Base-by-base conservation (phyloP, 2,329 filamentous ascomycete genomes). In the Pezicula carpinea region DNA sequence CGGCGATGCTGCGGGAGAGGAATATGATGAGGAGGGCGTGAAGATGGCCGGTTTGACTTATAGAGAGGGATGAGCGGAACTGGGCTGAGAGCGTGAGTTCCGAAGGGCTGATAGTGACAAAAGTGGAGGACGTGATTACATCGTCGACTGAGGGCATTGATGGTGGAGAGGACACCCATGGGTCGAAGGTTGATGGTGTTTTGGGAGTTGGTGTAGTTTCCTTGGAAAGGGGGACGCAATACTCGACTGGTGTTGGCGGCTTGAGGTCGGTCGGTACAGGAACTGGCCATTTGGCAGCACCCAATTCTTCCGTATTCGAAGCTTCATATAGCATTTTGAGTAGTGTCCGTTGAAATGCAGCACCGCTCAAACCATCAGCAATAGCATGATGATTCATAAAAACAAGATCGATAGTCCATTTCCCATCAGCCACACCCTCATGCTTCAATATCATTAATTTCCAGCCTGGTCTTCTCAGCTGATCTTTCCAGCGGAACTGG, bases 21-120 rank as follows among this genome's bases (percentile, higher is more conserved):
- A 48, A 46, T 42, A 47, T 39, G 17, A 53, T 21, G 18, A 57
- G 18, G 3, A 59, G 45, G 15, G 35, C 46, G 38, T 60, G 58
- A 18, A 60, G 36, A 17, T 57, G 50, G 10, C 48, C 49, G 14
- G 58, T 59, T 6, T 59, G 22, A 10, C 57, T 57, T 4, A 53
- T 55, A 7, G 48, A 39, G 7, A 43, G 35, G 2, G 26, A 18
- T 13, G 43, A 46, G 38, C 52, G 51, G 3, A 18, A 36, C 33
- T 42, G 4, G 3, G 54, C 44, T n/a, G 52, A 17, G 1, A 7
- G 13, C 1, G 18, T 10, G 8, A 56, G 31, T 4, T 40, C 17
- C 0, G 22, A 10, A 10, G 34, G 26, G 5, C 50, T 46, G 29
- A 56, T 39, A 6, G 39, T 52, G 6, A 49, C n/a, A 29, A 51